These are phyloP conservation scores for Coniochaeta prunicola DNA, from an alignment of 2,329 filamentous ascomycete species.

Conservation along the genomic window DNA sequence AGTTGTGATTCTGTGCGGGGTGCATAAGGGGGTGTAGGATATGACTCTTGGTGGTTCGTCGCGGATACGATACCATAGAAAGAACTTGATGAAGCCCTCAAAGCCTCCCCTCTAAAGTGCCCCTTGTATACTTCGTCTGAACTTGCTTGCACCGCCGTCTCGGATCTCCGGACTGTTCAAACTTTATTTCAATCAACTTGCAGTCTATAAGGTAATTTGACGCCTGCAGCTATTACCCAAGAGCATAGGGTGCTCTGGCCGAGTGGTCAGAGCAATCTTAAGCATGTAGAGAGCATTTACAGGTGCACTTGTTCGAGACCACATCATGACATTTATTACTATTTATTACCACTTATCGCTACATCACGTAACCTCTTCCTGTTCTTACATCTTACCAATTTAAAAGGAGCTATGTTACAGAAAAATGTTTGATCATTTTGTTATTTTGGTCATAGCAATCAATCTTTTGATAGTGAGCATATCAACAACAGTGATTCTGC, in stretches of 20 bases:
- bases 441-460: background rate
- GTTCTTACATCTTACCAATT: background rate
- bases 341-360: background rate
- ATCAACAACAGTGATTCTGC: too few species aligned
- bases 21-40: background rate
- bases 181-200: too few species aligned
- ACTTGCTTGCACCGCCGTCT: too few species aligned
- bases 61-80: background rate
- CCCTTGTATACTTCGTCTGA: background rate
- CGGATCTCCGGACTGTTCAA: too few species aligned
- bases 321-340: background rate
- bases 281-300: background rate
- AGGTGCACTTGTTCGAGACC: background rate
- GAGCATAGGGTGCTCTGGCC: background rate
- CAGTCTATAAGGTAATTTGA: background rate
- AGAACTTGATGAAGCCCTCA: too few species aligned
- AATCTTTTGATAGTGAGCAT: too few species aligned
- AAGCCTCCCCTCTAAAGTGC: too few species aligned
- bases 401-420: background rate
- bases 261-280: background rate
- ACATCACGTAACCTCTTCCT: too few species aligned
- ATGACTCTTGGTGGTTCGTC: background rate
- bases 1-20: conserved; percentile 40
- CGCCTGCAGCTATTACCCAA: background rate
- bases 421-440: background rate